Evolutionary conservation across 73 alveolate species (phyloP).

Genomic region (Durusdinium trenchii): DNA sequence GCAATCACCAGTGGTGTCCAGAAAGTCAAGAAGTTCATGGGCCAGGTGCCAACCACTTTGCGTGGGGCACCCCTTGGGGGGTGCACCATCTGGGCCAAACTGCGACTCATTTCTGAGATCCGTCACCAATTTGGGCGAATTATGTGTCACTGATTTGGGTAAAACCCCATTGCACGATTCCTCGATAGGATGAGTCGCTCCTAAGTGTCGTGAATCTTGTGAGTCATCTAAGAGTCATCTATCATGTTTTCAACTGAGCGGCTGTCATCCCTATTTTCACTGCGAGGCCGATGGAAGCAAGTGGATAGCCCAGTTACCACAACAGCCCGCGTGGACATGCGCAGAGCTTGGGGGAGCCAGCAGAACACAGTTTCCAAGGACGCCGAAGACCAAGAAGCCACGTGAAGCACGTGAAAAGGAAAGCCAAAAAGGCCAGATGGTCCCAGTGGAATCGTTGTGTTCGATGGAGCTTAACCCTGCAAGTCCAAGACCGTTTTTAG

Average conservation of each 20-base stretch:
- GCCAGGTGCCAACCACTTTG: background rate
- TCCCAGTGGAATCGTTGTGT: no score
- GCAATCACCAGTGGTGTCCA: background rate
- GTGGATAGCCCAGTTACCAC: background rate
- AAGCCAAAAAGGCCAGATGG: background rate
- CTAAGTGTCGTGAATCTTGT: no score
- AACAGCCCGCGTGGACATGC: background rate
- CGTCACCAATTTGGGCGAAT: no score
- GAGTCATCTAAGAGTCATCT: background rate
- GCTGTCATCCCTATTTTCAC: no score
- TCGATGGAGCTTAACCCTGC: no score
- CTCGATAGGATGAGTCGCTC: background rate
- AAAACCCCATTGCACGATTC: no score
- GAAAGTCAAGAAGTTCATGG: constrained; percentile 33
- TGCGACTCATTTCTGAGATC: no score
- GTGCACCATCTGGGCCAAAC: no score
- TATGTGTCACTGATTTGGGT: no score
- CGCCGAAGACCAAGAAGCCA: constrained; percentile 30
- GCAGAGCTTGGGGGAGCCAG: background rate
- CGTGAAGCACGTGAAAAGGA: no score
- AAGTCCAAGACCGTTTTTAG: no score
- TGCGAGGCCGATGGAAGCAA: constrained; percentile 27
- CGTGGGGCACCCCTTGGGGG: no score
- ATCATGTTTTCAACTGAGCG: background rate
- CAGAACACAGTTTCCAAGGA: background rate